Evolutionary conservation across 2,329 filamentous ascomycete genomes (phyloP).

Genomic region (Colletotrichum brevisporum): DNA sequence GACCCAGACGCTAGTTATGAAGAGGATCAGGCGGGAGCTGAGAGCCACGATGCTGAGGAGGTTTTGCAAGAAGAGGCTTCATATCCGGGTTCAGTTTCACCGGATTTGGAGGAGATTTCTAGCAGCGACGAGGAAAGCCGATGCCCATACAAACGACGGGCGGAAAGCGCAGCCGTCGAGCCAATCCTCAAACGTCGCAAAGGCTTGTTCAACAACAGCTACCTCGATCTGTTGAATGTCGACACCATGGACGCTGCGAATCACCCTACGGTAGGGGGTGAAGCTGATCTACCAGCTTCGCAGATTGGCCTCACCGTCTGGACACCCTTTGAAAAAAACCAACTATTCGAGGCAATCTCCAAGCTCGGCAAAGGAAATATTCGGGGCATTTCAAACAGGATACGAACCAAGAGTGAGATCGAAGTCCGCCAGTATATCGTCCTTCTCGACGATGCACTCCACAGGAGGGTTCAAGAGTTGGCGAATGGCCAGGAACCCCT

Average conservation of each 20-base stretch:
- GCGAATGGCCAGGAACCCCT: constrained; percentile 51
- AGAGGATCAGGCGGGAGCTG: constrained; percentile 1
- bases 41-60: not conserved
- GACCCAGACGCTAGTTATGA: constrained; percentile 46
- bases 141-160: constrained; percentile 49
- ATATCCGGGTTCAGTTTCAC: not conserved
- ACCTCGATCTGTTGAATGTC: constrained; percentile 68
- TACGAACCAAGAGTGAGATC: constrained; percentile 79
- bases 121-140: constrained; percentile 19
- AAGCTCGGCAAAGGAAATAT: constrained; percentile 75
- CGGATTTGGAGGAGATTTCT: not conserved
- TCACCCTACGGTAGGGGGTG: constrained; percentile 50
- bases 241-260: constrained; percentile 69
- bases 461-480: constrained; percentile 54
- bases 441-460: constrained; percentile 68
- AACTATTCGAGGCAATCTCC: constrained; percentile 76
- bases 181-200: constrained; percentile 62
- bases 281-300: constrained; percentile 54
- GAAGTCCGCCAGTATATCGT: constrained; percentile 81
- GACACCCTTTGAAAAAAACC: constrained; percentile 78
- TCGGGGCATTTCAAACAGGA: constrained; percentile 70
- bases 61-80: not conserved
- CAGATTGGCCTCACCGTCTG: constrained; percentile 81
- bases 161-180: constrained; percentile 43
- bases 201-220: constrained; percentile 59